phyloP scores from a whole-genome alignment of 2,329 filamentous ascomycete genomes.

The Pezicula carpinea region DNA sequence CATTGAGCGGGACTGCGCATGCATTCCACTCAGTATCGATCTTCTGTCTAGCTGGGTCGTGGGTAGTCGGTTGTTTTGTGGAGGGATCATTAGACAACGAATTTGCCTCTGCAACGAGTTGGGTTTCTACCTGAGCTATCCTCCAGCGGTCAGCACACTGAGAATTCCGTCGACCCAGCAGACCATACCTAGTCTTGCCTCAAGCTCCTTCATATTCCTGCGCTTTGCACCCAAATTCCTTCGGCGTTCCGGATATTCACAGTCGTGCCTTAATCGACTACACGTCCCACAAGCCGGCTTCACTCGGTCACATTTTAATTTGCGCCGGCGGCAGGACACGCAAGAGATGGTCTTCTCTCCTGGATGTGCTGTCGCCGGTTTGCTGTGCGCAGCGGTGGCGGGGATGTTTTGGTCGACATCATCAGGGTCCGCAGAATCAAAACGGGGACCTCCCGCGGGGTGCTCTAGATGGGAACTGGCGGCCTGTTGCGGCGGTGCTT shows the following conservation, averaged over 20 bases:
- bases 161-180: background rate
- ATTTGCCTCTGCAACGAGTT: background rate
- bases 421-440: background rate
- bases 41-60: too few species aligned
- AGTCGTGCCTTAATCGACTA: constrained; percentile 54
- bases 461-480: too few species aligned
- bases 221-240: constrained; percentile 65
- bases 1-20: background rate
- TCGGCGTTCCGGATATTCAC: constrained; percentile 61
- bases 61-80: background rate
- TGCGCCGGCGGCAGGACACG: constrained; percentile 83
- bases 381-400: background rate
- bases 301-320: constrained; percentile 64
- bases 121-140: constrained; percentile 7
- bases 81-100: background rate
- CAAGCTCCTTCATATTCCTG: constrained; percentile 64
- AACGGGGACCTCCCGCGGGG: background rate
- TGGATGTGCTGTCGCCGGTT: background rate
- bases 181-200: constrained; percentile 81
- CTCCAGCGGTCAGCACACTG: background rate
- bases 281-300: constrained; percentile 60
- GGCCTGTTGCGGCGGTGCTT: background rate
- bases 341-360: constrained; percentile 44
- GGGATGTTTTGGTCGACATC: background rate
- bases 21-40: background rate